phyloP scores from a whole-genome alignment of 2,329 filamentous ascomycete species.

The Talaromyces sp. region DNA sequence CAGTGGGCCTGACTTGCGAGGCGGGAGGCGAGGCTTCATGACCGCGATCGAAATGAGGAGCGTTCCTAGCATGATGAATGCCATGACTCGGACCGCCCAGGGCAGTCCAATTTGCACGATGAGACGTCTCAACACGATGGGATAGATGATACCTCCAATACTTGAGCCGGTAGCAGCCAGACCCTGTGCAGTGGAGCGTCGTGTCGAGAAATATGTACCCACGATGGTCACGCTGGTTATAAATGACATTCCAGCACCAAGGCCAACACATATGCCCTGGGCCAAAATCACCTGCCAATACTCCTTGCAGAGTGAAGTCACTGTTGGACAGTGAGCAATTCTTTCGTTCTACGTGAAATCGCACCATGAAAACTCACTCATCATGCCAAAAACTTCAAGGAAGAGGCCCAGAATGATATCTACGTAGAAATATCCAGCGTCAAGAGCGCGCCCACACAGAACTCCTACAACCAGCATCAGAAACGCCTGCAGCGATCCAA shows the following conservation, averaged over 20 bases:
- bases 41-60: conserved; percentile 38
- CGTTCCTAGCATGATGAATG: conserved; percentile 48
- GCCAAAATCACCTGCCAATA: conserved; percentile 55
- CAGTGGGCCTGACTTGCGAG: conserved; percentile 15
- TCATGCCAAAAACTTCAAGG: conserved; percentile 14
- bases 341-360: neutral
- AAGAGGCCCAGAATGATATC: conserved; percentile 16
- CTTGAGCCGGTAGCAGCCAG: conserved; percentile 46
- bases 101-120: conserved; percentile 47
- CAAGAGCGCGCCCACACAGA: conserved; percentile 45
- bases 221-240: conserved; percentile 47
- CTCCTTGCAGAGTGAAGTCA: conserved; percentile 39
- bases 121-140: conserved; percentile 46
- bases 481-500: conserved; percentile 44
- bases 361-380: conserved; percentile 14
- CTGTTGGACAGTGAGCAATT: neutral
- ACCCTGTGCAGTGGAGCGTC: conserved; percentile 46
- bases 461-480: conserved; percentile 43
- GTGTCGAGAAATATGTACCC: conserved; percentile 48
- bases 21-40: conserved; percentile 23
- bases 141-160: conserved; percentile 52
- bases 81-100: conserved; percentile 52
- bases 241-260: conserved; percentile 42
- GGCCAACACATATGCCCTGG: conserved; percentile 33
- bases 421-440: conserved; percentile 35